Evolutionary conservation across 345 rosid genomes (phyloP).

Genomic region (Eucalyptus erythrocorys): DNA sequence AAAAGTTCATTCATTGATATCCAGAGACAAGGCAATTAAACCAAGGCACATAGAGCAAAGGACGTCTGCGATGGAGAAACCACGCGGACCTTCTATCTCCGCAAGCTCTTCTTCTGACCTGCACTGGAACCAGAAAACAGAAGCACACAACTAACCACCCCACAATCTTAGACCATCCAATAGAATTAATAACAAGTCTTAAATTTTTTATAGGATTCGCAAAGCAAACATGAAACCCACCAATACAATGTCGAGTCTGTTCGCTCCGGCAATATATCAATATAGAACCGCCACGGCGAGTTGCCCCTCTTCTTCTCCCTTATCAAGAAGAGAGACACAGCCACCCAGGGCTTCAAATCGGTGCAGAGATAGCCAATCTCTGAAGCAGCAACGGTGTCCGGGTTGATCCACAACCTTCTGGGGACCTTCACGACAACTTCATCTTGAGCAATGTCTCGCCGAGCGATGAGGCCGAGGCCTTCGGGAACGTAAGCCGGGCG

Average conservation of each 20-base stretch:
- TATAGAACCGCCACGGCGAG: conserved; percentile 2
- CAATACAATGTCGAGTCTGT: conserved; percentile 6
- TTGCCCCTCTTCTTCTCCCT: conserved; percentile 1
- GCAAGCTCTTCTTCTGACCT: conserved; percentile 15
- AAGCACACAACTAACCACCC: neutral
- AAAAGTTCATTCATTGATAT: neutral
- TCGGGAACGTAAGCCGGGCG: conserved; percentile 1
- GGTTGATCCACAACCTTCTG: conserved; percentile 6
- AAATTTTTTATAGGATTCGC: neutral
- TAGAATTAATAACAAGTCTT: neutral
- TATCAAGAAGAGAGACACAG: conserved; percentile 4
- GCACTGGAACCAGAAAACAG: neutral
- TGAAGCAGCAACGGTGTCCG: conserved; percentile 1
- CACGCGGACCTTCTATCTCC: conserved; percentile 4
- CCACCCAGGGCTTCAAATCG: conserved; percentile 4
- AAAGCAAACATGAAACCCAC: neutral
- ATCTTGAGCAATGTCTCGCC: conserved; percentile 5
- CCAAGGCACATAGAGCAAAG: neutral
- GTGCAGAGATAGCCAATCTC: conserved; percentile 4
- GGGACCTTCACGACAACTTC: conserved; percentile 2
- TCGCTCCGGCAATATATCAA: neutral
- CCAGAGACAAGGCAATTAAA: neutral
- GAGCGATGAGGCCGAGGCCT: conserved; percentile 10
- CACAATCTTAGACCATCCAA: neutral
- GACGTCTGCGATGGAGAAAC: neutral